A percentile compares a stretch with the other conserved stretches of the same genome.
Conservation (phyloP, 2,329 filamentous ascomycete genomes). For the Calonectria henricotiae region DNA sequence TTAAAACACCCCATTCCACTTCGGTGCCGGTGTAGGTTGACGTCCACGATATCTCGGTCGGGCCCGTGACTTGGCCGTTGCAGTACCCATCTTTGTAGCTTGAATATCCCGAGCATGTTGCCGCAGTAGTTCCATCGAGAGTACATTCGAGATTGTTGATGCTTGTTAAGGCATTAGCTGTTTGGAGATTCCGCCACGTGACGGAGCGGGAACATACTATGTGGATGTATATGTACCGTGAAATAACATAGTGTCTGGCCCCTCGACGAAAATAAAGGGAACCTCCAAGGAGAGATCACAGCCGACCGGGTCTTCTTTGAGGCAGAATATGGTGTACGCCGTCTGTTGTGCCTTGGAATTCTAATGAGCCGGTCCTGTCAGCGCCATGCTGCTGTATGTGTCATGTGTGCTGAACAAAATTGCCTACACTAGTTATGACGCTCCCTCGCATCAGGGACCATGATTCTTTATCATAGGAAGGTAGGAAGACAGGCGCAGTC, state of each 20-base stretch:
- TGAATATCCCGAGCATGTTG: conserved; percentile 67
- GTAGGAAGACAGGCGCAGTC: conserved; percentile 65
- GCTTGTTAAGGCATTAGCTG: conserved; percentile 51
- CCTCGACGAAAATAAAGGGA: conserved; percentile 66
- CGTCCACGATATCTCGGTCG: conserved; percentile 64
- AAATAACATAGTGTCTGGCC: conserved; percentile 63
- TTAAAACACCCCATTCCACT: conserved; percentile 65
- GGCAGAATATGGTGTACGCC: conserved; percentile 68
- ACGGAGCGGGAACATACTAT: conserved; percentile 56
- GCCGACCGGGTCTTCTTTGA: conserved; percentile 58
- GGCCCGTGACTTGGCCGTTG: conserved; percentile 60
- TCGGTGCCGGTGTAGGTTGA: conserved; percentile 62
- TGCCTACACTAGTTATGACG: conserved; percentile 62
- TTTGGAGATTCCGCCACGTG: not conserved
- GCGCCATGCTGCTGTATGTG: conserved; percentile 19
- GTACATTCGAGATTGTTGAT: conserved; percentile 64
- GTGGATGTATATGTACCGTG: conserved; percentile 63
- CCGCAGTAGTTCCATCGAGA: conserved; percentile 61
- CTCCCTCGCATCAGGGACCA: conserved; percentile 66
- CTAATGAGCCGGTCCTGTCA: conserved; percentile 48
- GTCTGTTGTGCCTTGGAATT: conserved; percentile 59
- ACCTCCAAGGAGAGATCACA: conserved; percentile 65
- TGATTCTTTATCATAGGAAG: conserved; percentile 61
- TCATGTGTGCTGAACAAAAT: not conserved
- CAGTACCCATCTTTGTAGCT: conserved; percentile 61